Evolutionary conservation across 306 rosid genomes (phyloP).

Genomic region (Medicago ruthenica): DNA sequence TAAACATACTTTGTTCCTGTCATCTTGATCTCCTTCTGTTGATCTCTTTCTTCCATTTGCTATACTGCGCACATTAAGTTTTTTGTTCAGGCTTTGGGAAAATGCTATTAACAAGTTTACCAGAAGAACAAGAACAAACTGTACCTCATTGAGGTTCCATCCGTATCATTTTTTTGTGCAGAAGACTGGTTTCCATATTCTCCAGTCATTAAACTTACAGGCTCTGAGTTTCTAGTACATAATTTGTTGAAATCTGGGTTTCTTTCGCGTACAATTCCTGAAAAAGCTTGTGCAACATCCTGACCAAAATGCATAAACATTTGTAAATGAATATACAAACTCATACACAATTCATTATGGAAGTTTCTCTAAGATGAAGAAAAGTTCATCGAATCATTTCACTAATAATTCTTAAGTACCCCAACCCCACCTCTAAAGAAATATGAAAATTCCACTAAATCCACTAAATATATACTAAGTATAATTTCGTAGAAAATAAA

Average conservation of each 20-base stretch:
- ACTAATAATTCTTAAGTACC: background rate
- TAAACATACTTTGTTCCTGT: slow-evolving; percentile 48
- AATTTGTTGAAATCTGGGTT: slow-evolving; percentile 24
- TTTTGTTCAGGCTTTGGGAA: slow-evolving; percentile 30
- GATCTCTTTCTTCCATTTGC: slow-evolving; percentile 46
- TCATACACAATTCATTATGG: slow-evolving; percentile 23
- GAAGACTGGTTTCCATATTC: slow-evolving; percentile 41
- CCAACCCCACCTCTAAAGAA: background rate
- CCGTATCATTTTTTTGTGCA: slow-evolving; percentile 21
- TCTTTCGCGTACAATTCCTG: slow-evolving; percentile 41
- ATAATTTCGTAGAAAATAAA: slow-evolving; percentile 12
- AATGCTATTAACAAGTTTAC: slow-evolving; percentile 31
- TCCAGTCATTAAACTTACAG: slow-evolving; percentile 15
- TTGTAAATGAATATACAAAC: slow-evolving; percentile 19
- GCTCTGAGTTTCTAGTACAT: slow-evolving; percentile 40
- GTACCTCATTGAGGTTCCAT: slow-evolving; percentile 51
- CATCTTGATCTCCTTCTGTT: slow-evolving; percentile 40
- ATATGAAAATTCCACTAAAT: background rate
- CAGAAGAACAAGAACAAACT: slow-evolving; percentile 17
- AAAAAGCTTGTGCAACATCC: slow-evolving; percentile 43
- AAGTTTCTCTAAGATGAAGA: background rate
- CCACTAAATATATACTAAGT: slow-evolving; percentile 26
- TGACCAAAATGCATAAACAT: slow-evolving; percentile 42
- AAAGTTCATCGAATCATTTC: slow-evolving; percentile 4
- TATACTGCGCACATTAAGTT: slow-evolving; percentile 25